Percentiles rank a stretch among this genome's conserved stretches.
Conservation (phyloP, 768 basidiomycete species). For the Tricholoma saponaceum region DNA sequence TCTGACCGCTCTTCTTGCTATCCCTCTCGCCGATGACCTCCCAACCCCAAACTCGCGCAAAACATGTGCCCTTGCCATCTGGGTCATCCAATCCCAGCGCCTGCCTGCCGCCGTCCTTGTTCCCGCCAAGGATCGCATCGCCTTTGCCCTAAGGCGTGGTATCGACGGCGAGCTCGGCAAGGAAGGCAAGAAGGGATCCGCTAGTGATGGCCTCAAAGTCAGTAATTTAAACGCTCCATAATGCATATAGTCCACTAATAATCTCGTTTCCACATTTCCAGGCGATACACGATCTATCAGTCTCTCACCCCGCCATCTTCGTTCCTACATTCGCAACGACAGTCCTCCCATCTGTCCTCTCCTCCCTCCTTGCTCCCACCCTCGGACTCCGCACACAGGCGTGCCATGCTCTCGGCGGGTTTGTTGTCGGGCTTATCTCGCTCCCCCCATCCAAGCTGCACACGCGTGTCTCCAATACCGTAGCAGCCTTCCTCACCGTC, state of each 20-base stretch:
- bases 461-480: conserved; percentile 45
- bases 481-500: conserved; percentile 45
- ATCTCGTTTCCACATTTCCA: conserved; percentile 22
- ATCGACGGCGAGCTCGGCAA: conserved; percentile 83
- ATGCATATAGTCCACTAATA: conserved; percentile 1
- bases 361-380: conserved; percentile 60
- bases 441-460: conserved; percentile 48
- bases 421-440: conserved; percentile 49
- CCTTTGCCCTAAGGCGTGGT: conserved; percentile 68
- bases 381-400: conserved; percentile 66
- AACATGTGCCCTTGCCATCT: conserved; percentile 75
- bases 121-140: conserved; percentile 64
- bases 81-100: conserved; percentile 68
- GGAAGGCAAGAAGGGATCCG: conserved; percentile 85
- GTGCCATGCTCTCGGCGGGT: conserved; percentile 70
- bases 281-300: conserved; percentile 70
- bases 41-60: conserved; percentile 87
- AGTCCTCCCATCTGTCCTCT: conserved; percentile 56
- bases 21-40: conserved; percentile 63
- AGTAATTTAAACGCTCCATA: conserved; percentile 14
- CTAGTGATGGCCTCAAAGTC: conserved; percentile 75
- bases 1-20: conserved; percentile 60
- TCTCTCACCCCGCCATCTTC: conserved; percentile 62
- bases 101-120: conserved; percentile 57
- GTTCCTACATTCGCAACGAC: conserved; percentile 54